Conservation (phyloP, 2,329 filamentous ascomycete genomes). For the Trichoderma cornu-damae region DNA sequence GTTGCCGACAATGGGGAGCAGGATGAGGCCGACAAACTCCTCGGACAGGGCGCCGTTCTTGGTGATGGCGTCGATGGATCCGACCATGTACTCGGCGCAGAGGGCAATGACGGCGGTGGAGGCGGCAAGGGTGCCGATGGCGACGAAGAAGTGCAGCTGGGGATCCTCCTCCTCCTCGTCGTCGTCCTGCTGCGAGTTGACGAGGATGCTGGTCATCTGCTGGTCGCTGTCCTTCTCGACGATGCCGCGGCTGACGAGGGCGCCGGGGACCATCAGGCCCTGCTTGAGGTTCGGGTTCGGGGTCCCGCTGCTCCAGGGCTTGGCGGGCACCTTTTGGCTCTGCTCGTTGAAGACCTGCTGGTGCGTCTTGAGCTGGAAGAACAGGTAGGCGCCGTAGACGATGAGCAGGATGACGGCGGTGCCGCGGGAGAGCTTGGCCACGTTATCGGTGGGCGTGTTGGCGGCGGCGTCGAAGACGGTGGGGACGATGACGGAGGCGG, state of each 20-base stretch:
- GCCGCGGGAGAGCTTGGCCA: slow-evolving; percentile 63
- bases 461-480: slow-evolving; percentile 68
- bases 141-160: slow-evolving; percentile 66
- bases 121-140: slow-evolving; percentile 63
- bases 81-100: slow-evolving; percentile 74
- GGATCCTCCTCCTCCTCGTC: slow-evolving; percentile 70
- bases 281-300: slow-evolving; percentile 34
- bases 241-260: background rate
- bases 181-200: slow-evolving; percentile 47
- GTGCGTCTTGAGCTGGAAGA: slow-evolving; percentile 90
- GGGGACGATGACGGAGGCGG: slow-evolving; percentile 80
- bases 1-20: slow-evolving; percentile 78
- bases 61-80: slow-evolving; percentile 65
- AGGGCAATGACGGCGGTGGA: slow-evolving; percentile 76
- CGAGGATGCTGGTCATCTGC: slow-evolving; percentile 40
- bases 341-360: slow-evolving; percentile 72
- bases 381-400: slow-evolving; percentile 77
- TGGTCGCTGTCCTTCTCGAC: slow-evolving; percentile 32
- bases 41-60: slow-evolving; percentile 55
- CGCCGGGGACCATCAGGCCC: slow-evolving; percentile 28
- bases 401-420: slow-evolving; percentile 75
- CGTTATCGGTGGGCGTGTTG: slow-evolving; percentile 41
- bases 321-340: slow-evolving; percentile 68
- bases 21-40: slow-evolving; percentile 74
- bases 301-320: slow-evolving; percentile 35